phyloP scores from a whole-genome alignment of 1,284 basidiomycete genomes.

The Naganishia sp. region DNA sequence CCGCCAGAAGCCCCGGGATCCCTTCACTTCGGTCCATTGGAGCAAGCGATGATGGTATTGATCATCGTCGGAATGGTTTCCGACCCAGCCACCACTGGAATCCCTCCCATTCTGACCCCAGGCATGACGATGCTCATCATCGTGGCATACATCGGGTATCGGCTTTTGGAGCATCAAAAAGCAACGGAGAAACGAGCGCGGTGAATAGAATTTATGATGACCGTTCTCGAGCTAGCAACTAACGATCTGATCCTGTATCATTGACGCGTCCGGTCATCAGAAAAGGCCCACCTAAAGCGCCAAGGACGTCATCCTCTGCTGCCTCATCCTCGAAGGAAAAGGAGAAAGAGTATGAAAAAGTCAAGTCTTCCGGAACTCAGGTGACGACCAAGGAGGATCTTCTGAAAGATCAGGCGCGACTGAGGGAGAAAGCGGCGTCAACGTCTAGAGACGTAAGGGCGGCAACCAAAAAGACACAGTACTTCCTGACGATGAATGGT shows the following conservation, averaged over 20 bases:
- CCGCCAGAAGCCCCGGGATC: constrained; percentile 31
- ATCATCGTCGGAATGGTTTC: constrained; percentile 32
- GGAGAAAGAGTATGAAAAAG: constrained; percentile 25
- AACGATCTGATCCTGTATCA: too few relatives aligned
- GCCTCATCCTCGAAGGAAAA: neutral
- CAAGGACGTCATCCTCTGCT: constrained; percentile 14
- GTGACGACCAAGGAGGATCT: constrained; percentile 31
- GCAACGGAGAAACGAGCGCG: constrained; percentile 27
- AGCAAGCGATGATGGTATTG: constrained; percentile 33
- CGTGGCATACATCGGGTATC: constrained; percentile 33
- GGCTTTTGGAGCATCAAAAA: constrained; percentile 31
- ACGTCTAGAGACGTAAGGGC: constrained; percentile 32
- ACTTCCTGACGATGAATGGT: constrained; percentile 36
- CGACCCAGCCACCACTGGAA: constrained; percentile 24
- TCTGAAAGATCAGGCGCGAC: constrained; percentile 27
- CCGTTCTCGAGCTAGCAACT: neutral
- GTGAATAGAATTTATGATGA: neutral
- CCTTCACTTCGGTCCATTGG: constrained; percentile 32
- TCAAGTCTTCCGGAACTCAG: constrained; percentile 16
- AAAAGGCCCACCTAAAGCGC: constrained; percentile 11
- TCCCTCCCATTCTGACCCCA: constrained; percentile 27
- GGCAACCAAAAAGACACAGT: constrained; percentile 34
- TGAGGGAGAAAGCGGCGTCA: constrained; percentile 26
- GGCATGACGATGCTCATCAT: constrained; percentile 33
- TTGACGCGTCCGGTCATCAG: neutral